These are phyloP conservation scores for Saksenaea vasiformis DNA, from an alignment of 371 early-diverging fungal species.

Conservation along the genomic window DNA sequence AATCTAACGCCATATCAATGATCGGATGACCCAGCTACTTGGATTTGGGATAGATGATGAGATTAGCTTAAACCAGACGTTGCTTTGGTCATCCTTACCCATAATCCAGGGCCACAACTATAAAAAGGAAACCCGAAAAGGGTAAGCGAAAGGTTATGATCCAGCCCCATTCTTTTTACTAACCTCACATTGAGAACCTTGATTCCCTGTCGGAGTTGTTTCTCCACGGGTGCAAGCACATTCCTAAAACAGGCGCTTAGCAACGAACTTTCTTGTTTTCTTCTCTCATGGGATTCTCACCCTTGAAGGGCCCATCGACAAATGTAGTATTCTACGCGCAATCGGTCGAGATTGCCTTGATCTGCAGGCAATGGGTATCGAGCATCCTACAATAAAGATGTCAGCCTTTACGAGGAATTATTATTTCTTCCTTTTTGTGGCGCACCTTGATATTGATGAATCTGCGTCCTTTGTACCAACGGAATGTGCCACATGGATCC, in stretches of 20 bases:
- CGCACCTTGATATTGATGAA: conserved; percentile 3
- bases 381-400: background rate
- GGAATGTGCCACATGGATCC: conserved; percentile 27
- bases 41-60: background rate
- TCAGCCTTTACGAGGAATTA: background rate
- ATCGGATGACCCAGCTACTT: conserved; percentile 30
- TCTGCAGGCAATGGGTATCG: conserved; percentile 24
- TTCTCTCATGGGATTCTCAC: conserved; percentile 10
- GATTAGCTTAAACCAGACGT: background rate
- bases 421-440: background rate
- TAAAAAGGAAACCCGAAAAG: background rate
- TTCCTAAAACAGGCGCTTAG: conserved; percentile 8
- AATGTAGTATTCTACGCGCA: conserved; percentile 28
- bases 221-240: conserved; percentile 29
- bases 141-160: background rate
- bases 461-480: conserved; percentile 32
- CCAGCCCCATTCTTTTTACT: background rate
- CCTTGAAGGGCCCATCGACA: conserved; percentile 34
- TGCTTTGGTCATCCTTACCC: conserved; percentile 18
- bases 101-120: conserved; percentile 35
- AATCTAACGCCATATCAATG: conserved; percentile 36
- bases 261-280: background rate
- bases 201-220: conserved; percentile 19
- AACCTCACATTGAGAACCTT: conserved; percentile 32
- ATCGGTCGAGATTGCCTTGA: conserved; percentile 29